These are phyloP conservation scores for Exophiala lecanii-corni DNA, from an alignment of 2,329 filamentous ascomycete genomes.

Conservation along the genomic window DNA sequence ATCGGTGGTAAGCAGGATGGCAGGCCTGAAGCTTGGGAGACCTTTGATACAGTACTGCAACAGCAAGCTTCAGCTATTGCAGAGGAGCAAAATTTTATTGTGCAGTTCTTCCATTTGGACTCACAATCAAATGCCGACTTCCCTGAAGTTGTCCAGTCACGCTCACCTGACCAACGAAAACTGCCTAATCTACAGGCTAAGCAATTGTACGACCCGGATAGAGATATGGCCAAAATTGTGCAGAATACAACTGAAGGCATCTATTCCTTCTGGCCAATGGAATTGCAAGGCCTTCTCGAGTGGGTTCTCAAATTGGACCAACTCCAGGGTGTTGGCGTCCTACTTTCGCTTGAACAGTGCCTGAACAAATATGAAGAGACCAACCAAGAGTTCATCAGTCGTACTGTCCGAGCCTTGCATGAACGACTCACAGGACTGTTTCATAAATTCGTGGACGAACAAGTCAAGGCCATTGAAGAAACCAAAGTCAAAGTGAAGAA, in stretches of 20 bases:
- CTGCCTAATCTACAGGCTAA: conserved; percentile 69
- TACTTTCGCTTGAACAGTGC: conserved; percentile 75
- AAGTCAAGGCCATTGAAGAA: conserved; percentile 92
- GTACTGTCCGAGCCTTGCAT: conserved; percentile 73
- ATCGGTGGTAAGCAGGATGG: conserved; percentile 55
- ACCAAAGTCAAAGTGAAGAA: conserved; percentile 99
- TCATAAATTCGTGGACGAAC: conserved; percentile 85
- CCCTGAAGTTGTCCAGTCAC: conserved; percentile 67
- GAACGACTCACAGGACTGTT: conserved; percentile 70
- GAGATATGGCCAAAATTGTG: conserved; percentile 76
- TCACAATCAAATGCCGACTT: conserved; percentile 79
- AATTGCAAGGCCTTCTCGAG: conserved; percentile 74
- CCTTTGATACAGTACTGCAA: conserved; percentile 73
- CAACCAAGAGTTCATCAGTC: conserved; percentile 86
- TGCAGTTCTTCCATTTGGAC: conserved; percentile 96
- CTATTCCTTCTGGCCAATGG: conserved; percentile 74
- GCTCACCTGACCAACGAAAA: conserved; percentile 62
- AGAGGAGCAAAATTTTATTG: conserved; percentile 93
- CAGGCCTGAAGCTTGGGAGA: conserved; percentile 70
- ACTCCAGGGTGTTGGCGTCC: conserved; percentile 84
- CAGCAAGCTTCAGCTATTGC: conserved; percentile 78
- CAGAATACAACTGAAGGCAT: conserved; percentile 85
- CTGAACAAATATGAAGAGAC: conserved; percentile 76
- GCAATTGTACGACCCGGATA: conserved; percentile 81
- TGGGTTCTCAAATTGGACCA: conserved; percentile 79